phyloP scores from a whole-genome alignment of 73 alveolate genomes.

The Paramecium pentaurelia region DNA sequence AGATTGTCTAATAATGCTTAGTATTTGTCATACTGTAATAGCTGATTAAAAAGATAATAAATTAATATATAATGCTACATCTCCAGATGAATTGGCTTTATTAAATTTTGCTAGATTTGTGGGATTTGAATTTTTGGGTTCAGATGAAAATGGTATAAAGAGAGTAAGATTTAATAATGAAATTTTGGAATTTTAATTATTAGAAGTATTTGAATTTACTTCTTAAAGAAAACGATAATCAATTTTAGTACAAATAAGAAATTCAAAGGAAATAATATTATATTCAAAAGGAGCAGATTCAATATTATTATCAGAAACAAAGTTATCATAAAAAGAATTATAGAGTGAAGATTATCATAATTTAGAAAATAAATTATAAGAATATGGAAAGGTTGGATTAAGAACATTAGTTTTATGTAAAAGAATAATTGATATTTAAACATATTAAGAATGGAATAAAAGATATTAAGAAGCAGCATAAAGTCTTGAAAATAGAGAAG shows the following conservation, averaged over 20 bases:
- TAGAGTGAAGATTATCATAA: constrained; percentile 5
- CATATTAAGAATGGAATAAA: constrained; percentile 73
- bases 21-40: constrained; percentile 75
- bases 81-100: constrained; percentile 92
- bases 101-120: constrained; percentile 79
- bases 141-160: constrained; percentile 41
- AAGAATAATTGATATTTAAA: constrained; percentile 70
- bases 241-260: constrained; percentile 72
- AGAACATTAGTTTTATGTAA: constrained; percentile 82
- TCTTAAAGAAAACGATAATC: constrained; percentile 89
- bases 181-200: constrained; percentile 62
- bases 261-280: constrained; percentile 60
- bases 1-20: constrained; percentile 57
- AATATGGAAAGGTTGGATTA: constrained; percentile 66
- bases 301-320: constrained; percentile 13
- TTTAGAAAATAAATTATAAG: neutral
- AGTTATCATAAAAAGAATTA: neutral
- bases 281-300: constrained; percentile 78
- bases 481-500: constrained; percentile 73
- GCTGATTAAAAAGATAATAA: constrained; percentile 63
- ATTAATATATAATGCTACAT: constrained; percentile 75
- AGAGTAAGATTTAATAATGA: constrained; percentile 65
- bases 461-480: constrained; percentile 64
- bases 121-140: constrained; percentile 65
- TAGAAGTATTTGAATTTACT: constrained; percentile 80